A percentile compares a stretch with the other conserved stretches of the same genome.
Conservation (phyloP, 2,329 filamentous ascomycete species). For the Nemania serpens region DNA sequence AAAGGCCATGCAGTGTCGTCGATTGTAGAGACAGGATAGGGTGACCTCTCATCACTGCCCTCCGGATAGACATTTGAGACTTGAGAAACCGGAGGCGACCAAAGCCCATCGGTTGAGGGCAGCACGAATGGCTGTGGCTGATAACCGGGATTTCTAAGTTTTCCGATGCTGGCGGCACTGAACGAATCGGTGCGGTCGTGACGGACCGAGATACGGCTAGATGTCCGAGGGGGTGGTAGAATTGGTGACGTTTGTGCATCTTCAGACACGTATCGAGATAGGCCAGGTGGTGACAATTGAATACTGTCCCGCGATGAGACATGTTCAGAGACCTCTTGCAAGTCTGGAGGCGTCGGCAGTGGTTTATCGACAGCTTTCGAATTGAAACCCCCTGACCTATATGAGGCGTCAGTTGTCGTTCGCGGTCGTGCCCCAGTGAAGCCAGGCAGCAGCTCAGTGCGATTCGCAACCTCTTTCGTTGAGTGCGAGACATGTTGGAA, state of each 20-base stretch:
- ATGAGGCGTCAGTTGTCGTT: slow-evolving; percentile 21
- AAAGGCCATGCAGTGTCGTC: slow-evolving; percentile 53
- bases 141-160: slow-evolving; percentile 51
- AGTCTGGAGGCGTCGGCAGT: slow-evolving; percentile 39
- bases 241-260: slow-evolving; percentile 47
- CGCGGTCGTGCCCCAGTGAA: slow-evolving; percentile 43
- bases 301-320: slow-evolving; percentile 57
- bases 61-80: slow-evolving; percentile 18
- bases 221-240: slow-evolving; percentile 56
- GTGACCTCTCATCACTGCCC: slow-evolving; percentile 27
- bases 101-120: slow-evolving; percentile 21
- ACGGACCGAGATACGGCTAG: slow-evolving; percentile 57
- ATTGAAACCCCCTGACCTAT: background rate
- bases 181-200: slow-evolving; percentile 50
- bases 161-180: slow-evolving; percentile 44
- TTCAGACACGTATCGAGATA: slow-evolving; percentile 53
- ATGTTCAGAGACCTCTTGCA: slow-evolving; percentile 48
- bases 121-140: slow-evolving; percentile 49
- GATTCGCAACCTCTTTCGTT: slow-evolving; percentile 53
- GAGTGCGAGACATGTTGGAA: slow-evolving; percentile 69
- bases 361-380: slow-evolving; percentile 27
- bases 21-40: slow-evolving; percentile 50
- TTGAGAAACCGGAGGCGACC: slow-evolving; percentile 15
- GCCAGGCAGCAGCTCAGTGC: slow-evolving; percentile 50
- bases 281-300: slow-evolving; percentile 53